phyloP scores from a whole-genome alignment of 1,284 basidiomycete species.

The Ustilago hordei region DNA sequence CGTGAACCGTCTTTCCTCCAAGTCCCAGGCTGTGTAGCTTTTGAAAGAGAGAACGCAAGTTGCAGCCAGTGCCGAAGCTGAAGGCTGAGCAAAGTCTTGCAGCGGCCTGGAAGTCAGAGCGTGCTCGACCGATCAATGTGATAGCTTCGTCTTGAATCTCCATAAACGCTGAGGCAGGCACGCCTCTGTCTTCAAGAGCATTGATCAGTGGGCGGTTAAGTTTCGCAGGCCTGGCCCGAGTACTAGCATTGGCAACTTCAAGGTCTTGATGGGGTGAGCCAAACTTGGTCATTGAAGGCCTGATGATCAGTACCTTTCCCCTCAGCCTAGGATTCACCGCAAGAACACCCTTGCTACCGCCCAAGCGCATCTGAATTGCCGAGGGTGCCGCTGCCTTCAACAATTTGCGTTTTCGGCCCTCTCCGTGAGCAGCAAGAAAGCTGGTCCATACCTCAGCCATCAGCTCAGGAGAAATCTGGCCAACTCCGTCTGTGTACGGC shows the following conservation, averaged over 20 bases:
- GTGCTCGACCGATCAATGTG: conserved; percentile 23
- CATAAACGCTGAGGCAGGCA: conserved; percentile 13
- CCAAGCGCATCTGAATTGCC: conserved; percentile 43
- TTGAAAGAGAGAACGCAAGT: conserved; percentile 26
- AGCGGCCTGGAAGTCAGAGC: conserved; percentile 23
- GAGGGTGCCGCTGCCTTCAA: conserved; percentile 31
- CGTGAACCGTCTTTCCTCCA: conserved; percentile 6
- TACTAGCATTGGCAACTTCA: conserved; percentile 33
- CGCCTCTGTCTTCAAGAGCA: conserved; percentile 33
- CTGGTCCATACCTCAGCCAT: conserved; percentile 42
- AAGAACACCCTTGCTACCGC: conserved; percentile 42
- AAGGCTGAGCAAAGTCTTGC: conserved; percentile 27
- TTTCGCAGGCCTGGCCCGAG: conserved; percentile 25
- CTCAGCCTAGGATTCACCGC: conserved; percentile 29
- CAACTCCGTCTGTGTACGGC: conserved; percentile 35
- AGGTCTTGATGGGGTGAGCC: conserved; percentile 26
- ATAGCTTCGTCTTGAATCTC: conserved; percentile 36
- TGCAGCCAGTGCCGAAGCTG: conserved; percentile 36
- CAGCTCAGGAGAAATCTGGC: conserved; percentile 31
- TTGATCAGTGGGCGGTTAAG: conserved; percentile 48
- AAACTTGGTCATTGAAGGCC: conserved; percentile 39
- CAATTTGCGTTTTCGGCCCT: conserved; percentile 23
- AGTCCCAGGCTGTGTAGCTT: conserved; percentile 31
- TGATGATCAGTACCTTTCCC: conserved; percentile 25
- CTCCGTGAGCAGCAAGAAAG: conserved; percentile 26